Conservation (phyloP, 257 asterid species). For the Mentha longifolia region DNA sequence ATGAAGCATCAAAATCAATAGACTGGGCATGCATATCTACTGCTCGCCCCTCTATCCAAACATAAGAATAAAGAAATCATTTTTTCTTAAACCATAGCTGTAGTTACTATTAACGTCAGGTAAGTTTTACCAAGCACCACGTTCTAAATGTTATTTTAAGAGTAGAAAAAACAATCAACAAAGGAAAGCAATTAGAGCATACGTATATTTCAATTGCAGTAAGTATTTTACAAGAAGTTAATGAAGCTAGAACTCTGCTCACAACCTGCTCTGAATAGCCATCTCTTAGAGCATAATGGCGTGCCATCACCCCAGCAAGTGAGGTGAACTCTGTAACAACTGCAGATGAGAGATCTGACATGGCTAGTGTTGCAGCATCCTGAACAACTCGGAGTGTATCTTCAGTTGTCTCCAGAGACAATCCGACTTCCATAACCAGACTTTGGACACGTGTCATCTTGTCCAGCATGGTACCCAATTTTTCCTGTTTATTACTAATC, state of each 20-base stretch:
- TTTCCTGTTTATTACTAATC: slow-evolving; percentile 61
- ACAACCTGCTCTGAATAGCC: slow-evolving; percentile 84
- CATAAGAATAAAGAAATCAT: slow-evolving; percentile 3
- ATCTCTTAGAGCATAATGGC: slow-evolving; percentile 95
- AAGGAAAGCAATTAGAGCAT: slow-evolving; percentile 9
- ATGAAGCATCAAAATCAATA: slow-evolving; percentile 1
- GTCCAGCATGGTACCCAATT: slow-evolving; percentile 94
- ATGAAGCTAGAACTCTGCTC: slow-evolving; percentile 20
- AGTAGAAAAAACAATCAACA: slow-evolving; percentile 11
- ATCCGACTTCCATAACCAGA: slow-evolving; percentile 70
- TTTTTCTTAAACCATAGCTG: slow-evolving; percentile 8
- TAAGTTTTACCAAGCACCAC: slow-evolving; percentile 17
- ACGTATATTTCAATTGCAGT: slow-evolving; percentile 1
- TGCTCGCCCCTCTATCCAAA: slow-evolving; percentile 7
- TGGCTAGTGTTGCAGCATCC: slow-evolving; percentile 82
- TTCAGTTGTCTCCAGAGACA: slow-evolving; percentile 55
- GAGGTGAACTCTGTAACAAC: slow-evolving; percentile 95
- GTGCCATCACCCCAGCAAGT: slow-evolving; percentile 91
- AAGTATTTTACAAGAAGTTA: slow-evolving; percentile 19
- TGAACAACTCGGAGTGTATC: slow-evolving; percentile 59
- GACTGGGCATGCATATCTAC: too few species aligned
- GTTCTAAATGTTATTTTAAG: neutral
- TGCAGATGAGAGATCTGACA: slow-evolving; percentile 92
- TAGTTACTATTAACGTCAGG: slow-evolving; percentile 9
- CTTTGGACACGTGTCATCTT: slow-evolving; percentile 78